phyloP scores from a whole-genome alignment of 2,329 filamentous ascomycete species.

The Lasiodiplodia sp. region DNA sequence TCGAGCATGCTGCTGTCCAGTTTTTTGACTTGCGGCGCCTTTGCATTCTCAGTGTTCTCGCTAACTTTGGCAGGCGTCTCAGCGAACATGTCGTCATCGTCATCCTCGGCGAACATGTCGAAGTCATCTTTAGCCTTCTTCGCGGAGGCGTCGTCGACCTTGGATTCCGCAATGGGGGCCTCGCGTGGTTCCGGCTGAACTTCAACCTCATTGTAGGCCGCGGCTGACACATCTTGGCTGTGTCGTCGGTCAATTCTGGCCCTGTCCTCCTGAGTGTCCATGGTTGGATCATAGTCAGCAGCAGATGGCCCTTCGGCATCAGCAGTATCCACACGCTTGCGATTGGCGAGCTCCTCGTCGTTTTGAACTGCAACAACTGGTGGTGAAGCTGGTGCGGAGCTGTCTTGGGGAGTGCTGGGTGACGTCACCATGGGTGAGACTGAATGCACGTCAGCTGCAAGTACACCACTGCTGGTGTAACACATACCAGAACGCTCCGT shows the following conservation, averaged over 20 bases:
- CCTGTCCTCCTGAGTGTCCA: constrained; percentile 86
- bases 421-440: constrained; percentile 44
- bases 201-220: constrained; percentile 34
- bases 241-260: constrained; percentile 70
- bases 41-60: constrained; percentile 43
- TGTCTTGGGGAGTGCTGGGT: constrained; percentile 46
- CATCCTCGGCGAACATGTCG: constrained; percentile 69
- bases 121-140: constrained; percentile 59
- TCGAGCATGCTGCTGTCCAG: constrained; percentile 69
- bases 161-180: constrained; percentile 54
- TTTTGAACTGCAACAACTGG: constrained; percentile 51
- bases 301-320: constrained; percentile 81
- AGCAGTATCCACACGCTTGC: constrained; percentile 38
- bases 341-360: constrained; percentile 49
- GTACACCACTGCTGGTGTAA: constrained; percentile 30
- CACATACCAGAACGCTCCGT: constrained; percentile 50
- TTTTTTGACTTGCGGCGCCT: constrained; percentile 57
- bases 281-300: constrained; percentile 88
- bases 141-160: constrained; percentile 41
- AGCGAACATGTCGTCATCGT: constrained; percentile 88
- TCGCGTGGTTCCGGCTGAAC: constrained; percentile 62
- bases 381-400: constrained; percentile 47
- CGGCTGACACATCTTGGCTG: constrained; percentile 2
- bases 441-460: constrained; percentile 11
- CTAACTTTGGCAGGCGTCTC: constrained; percentile 70